Base-by-base conservation (phyloP, 1,284 basidiomycete genomes). In the Cryptococcus sp. region DNA sequence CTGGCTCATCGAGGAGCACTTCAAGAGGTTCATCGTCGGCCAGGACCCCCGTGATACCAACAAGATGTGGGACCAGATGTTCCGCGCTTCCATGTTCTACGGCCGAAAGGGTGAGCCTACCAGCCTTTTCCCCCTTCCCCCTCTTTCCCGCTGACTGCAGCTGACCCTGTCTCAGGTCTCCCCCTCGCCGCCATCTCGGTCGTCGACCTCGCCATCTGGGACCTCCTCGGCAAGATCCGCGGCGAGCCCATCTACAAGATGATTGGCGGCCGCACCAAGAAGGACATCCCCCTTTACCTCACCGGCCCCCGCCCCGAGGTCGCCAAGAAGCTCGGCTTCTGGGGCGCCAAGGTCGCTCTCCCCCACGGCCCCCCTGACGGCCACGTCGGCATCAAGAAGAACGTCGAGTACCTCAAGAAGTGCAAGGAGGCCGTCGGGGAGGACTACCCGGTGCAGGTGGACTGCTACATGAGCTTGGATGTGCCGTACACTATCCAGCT, bases 191-290 rank as follows among this genome's bases (percentile, higher is more conserved):
- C 78, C 21, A 75, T 80, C 55, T 79, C 77, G 13, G 85, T 84
- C 4, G 84, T 79, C 60, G 77, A 78, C 54, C 67, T 77, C 33
- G 81, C 82, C 28, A 74, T 83, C 55, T 82, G 81, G 82, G 82
- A 83, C 63, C 72, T 82, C 1, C 65, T 82, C 16, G 82, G 82
- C 53, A 82, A 82, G 70, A 77, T 83, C 58, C 78, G 82, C 33
- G 71, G 72, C 21, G 81, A 83, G 69, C 82, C 82, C 2, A 78
- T 83, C 55, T 82, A 82, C 77, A 81, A 82, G 73, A 79, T 82
- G 77, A 83, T 82, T 59, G 82, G 81, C 37, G 81, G 81, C 7
- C 68, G 73, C 36, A 80, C 79, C 50, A 80, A 80, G 73, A 79
- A 80, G 52, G 76, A 79, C 57, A 79, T 82, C 47, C 79, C 77